Evolutionary conservation across 768 basidiomycete species (phyloP), one percentile per base, ranked within the genome.

Genomic region (Rhodotorula toruloides): DNA sequence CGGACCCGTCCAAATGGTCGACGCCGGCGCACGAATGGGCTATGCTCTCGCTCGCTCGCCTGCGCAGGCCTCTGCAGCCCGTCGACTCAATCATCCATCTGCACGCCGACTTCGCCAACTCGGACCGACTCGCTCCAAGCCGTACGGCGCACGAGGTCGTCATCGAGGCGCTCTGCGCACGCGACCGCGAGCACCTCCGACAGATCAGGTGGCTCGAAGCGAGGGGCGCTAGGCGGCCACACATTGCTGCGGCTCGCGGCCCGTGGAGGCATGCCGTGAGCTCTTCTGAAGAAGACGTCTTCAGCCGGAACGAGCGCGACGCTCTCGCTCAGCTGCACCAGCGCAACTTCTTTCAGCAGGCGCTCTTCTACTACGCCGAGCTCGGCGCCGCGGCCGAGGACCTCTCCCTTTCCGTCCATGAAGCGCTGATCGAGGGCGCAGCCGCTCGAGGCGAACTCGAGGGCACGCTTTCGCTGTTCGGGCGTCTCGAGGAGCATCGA

Each of bases 71-170:
- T 14, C 84, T 85, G 12, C 82, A 83, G 67, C 83, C 85, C 11
- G 80, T 89, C 37, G 77, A 81, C 0, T 74, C 81, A 47, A 77
- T 90, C 43, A 76, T 88, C 58, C 83, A 85, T 54, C 81, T 85
- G 4, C 93, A 92, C 79, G 83, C 89, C 68, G 80, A 84, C 54
- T 84, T 93, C 81, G 78, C 90, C 62, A 78, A 81, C 34, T 80
- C 78, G 37, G 57, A 58, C 10, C 82, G 83, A 25, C 75, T 91
- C 9, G 73, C 82, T 0, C 90, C 92, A 13, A 86, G 86, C 57
- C 61, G 78, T 19, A 71, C 76, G 49, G 90, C 89, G 0, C 91
- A 89, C 76, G 74, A 80, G 36, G 75, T 77, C 42, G 80, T 91
- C 50, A 84, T 94, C 61, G 68, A 76, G 0, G 84, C 84, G 0